phyloP scores from a whole-genome alignment of 176 grass and related monocot species.

The Eremochloa ophiuroides region DNA sequence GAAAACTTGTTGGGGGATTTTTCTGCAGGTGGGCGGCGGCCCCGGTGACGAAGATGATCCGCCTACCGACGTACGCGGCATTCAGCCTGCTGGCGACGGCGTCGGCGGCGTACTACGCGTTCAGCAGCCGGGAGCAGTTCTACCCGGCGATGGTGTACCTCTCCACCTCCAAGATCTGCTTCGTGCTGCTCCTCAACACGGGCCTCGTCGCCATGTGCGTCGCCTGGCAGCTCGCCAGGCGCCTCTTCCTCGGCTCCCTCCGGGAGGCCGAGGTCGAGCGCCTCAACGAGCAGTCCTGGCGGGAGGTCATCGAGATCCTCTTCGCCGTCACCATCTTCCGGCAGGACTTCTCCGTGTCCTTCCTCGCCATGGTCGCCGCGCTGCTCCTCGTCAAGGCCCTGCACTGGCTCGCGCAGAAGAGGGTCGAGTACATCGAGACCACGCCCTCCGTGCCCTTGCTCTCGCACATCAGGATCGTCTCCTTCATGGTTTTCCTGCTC shows the following conservation, averaged over 20 bases:
- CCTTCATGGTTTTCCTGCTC: constrained; percentile 83
- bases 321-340: constrained; percentile 97
- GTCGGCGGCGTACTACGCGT: constrained; percentile 76
- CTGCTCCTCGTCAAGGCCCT: constrained; percentile 81
- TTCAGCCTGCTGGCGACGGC: constrained; percentile 93
- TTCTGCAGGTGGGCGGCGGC: neutral
- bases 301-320: constrained; percentile 90
- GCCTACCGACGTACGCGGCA: constrained; percentile 74
- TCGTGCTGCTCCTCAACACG: constrained; percentile 94
- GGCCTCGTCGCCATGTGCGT: constrained; percentile 93
- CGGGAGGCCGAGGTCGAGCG: constrained; percentile 93
- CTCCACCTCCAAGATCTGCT: constrained; percentile 96
- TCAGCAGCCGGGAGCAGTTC: constrained; percentile 96
- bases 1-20: neutral
- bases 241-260: constrained; percentile 78
- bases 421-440: constrained; percentile 93
- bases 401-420: constrained; percentile 88
- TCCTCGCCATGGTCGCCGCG: constrained; percentile 81
- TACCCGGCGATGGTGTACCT: constrained; percentile 97
- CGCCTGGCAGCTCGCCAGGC: constrained; percentile 79
- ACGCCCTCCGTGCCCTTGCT: constrained; percentile 77
- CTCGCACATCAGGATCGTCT: constrained; percentile 77
- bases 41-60: constrained; percentile 57
- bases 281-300: constrained; percentile 92
- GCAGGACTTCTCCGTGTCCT: constrained; percentile 92